Evolutionary conservation across 441 rosid species (phyloP), one percentile per base, ranked within the genome.

Genomic region (Gossypium davidsonii): DNA sequence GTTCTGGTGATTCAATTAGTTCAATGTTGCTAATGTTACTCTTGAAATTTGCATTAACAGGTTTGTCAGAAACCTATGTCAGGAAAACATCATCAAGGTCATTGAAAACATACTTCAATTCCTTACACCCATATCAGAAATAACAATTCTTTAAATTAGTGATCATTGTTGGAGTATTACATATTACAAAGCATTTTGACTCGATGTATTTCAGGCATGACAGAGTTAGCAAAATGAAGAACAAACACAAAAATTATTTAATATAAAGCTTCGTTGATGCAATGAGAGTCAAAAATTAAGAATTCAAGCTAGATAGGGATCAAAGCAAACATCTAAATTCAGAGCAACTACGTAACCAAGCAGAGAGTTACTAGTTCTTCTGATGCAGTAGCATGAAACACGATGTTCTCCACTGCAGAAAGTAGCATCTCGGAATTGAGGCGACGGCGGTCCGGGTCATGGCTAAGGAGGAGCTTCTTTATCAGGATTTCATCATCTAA

Each of bases 381-480:
- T 37, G 71, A 76, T 64, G 82, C 14, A 46, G 88, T 56, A 55
- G 86, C 82, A 74, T 77, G 76, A 63, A 75, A 73, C 73, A 91
- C 78, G 78, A 86, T 72, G 73, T 84, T 83, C 86, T 93, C 90
- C 21, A 80, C 74, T 63, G 87, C 91, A 31, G 77, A 72, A 71
- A 91, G 86, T 74, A 91, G 73, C 74, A 59, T 79, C 78, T 81
- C 85, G 14, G 93, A 83, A 78, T 93, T 94, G 55, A 91, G 77
- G 71, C 79, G 72, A 28, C 91, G 91, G 5, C 88, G 90, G 70
- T 91, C 97, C 31, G 94, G 94, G 67, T 88, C 97, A 85, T 91
- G 96, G 75, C 80, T 71, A 23, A 85, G 78, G 57, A 89, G 83
- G 67, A 93, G 85, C 75, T 82, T 84, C 76, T 75, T 84, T 67